Conservation (phyloP, 805 yeast species). For the Soucietia sequanensis region DNA sequence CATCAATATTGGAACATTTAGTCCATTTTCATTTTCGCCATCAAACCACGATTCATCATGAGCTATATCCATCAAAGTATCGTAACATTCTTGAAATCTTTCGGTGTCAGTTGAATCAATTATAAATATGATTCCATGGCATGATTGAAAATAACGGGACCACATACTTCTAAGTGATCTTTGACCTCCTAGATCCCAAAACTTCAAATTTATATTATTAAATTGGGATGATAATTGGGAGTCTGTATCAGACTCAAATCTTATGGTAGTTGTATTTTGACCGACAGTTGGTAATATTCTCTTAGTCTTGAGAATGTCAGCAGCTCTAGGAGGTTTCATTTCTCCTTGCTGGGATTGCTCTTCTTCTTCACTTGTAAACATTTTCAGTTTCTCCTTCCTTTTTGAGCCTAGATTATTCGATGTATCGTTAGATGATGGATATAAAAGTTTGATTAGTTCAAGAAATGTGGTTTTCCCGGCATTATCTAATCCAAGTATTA, state of each 20-base stretch:
- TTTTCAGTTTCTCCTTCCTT: conserved; percentile 10
- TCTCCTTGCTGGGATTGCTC: conserved; percentile 6
- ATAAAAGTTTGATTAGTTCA: conserved; percentile 40
- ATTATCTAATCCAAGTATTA: conserved; percentile 88
- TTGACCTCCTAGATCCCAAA: conserved; percentile 98
- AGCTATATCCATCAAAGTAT: conserved; percentile 51
- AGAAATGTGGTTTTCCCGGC: conserved; percentile 81
- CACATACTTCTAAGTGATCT: conserved; percentile 79
- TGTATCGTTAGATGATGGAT: conserved; percentile 24
- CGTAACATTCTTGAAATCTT: conserved; percentile 79
- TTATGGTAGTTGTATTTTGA: conserved; percentile 63
- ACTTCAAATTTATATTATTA: conserved; percentile 57
- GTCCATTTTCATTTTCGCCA: conserved; percentile 28
- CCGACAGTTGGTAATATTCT: conserved; percentile 92
- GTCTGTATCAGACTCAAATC: conserved; percentile 39
- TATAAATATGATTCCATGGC: conserved; percentile 90
- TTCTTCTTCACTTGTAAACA: conserved; percentile 7
- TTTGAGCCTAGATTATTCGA: conserved; percentile 8
- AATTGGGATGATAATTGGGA: conserved; percentile 28
- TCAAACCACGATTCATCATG: conserved; percentile 42
- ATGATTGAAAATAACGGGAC: conserved; percentile 79
- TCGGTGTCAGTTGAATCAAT: conserved; percentile 88
- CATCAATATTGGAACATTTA: conserved; percentile 85
- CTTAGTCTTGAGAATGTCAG: conserved; percentile 38
- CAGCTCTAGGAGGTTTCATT: no score